Percentiles rank a stretch among this genome's conserved stretches.
These are phyloP conservation scores for Thymus mandschuricus DNA, from an alignment of 257 asterid species.

Conservation along the genomic window DNA sequence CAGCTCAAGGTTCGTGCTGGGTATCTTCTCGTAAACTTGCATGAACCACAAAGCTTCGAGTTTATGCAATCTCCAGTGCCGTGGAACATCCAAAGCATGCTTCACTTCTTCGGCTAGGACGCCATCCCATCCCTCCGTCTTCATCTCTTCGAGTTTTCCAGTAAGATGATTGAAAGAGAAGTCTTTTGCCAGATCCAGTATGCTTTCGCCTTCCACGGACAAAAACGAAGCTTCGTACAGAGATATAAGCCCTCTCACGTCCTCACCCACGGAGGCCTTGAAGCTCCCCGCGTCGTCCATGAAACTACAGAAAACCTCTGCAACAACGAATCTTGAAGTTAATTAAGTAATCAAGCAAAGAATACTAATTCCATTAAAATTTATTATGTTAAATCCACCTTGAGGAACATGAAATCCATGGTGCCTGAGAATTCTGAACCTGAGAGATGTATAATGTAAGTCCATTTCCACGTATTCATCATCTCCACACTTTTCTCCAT, in stretches of 20 bases:
- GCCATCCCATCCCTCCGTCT: neutral
- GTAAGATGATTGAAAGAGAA: slow-evolving; percentile 40
- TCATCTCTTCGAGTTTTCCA: slow-evolving; percentile 8
- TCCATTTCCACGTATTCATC: neutral
- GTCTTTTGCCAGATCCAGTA: slow-evolving; percentile 43
- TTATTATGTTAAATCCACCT: slow-evolving; percentile 32
- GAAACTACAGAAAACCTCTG: slow-evolving; percentile 54
- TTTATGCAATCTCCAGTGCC: slow-evolving; percentile 55
- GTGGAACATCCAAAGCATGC: slow-evolving; percentile 57
- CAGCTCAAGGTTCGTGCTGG: slow-evolving; percentile 18
- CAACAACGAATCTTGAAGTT: neutral
- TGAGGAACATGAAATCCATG: slow-evolving; percentile 43
- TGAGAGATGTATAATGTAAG: slow-evolving; percentile 36
- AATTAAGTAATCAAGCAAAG: too few relatives aligned
- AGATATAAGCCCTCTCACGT: slow-evolving; percentile 41
- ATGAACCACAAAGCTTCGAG: slow-evolving; percentile 59
- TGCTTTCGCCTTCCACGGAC: slow-evolving; percentile 44
- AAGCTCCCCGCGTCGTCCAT: slow-evolving; percentile 42
- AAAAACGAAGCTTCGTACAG: slow-evolving; percentile 62
- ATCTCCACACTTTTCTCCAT: neutral
- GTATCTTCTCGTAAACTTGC: slow-evolving; percentile 25
- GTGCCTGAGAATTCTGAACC: slow-evolving; percentile 49
- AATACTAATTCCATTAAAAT: too few relatives aligned
- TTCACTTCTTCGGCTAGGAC: slow-evolving; percentile 32
- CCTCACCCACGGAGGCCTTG: slow-evolving; percentile 26